Evolutionary conservation across 1,284 basidiomycete genomes (phyloP), one percentile per base, ranked within the genome.

Genomic region (Ganoderma leucocontextum): DNA sequence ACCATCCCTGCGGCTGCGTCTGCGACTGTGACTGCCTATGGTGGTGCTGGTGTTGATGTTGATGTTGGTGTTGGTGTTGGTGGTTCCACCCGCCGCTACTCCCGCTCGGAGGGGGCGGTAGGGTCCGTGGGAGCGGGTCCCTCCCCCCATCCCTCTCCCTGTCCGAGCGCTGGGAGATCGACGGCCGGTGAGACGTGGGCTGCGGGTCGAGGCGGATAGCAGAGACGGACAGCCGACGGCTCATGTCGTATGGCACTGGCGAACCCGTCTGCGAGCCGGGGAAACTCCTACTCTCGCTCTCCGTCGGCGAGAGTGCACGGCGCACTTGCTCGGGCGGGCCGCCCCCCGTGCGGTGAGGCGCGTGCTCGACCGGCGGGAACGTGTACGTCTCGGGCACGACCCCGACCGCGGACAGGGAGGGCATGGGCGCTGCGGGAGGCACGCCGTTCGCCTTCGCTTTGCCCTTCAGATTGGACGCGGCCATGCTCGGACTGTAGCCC

Each of bases 211-310:
- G 76, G 42, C 88, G 83, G 35, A 80, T 81, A 1, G 83, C 82
- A 36, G 86, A 86, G 41, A 86, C 76, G 0, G 87, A 87, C 55
- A 83, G 77, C 12, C 86, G 80, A 60, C 86, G 80, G 19, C 77
- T 72, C 13, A 82, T 75, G 62, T 88, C 86, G 66, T 82, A 83
- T 5, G 88, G 83, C 13, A 82, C 82, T 8, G 84, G 83, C 19
- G 85, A 85, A 17, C 80, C 81, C 47, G 78, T 76, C 64, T 84
- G 83, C 42, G 79, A 78, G 36, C 78, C 81, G 9, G 78, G 77
- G 66, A 73, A 73, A 71, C 76, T 76, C 49, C 72, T 75, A 58
- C 74, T 75, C 39, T 81, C 81, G 65, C 61, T 53, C 57, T 84
- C 82, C 41, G 74, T 69, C 6, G 75, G 75, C 35, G 74, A 75